Percentiles rank a stretch among this genome's conserved stretches.
These are phyloP conservation scores for Populus euphratica DNA, from an alignment of 345 rosid genomes.

Conservation along the genomic window DNA sequence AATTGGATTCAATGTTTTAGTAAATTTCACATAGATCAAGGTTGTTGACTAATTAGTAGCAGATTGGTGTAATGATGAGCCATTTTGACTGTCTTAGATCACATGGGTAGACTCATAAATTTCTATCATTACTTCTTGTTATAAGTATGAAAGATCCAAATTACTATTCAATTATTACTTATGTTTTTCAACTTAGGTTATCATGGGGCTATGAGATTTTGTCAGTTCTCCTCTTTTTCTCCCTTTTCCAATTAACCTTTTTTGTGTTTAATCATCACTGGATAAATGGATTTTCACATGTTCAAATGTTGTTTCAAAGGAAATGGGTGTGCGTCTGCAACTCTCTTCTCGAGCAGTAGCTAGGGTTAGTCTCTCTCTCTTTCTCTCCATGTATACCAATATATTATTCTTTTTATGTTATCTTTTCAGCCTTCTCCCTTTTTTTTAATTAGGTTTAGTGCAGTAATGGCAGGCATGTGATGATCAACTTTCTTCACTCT, in stretches of 20 bases:
- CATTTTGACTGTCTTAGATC: conserved; percentile 37
- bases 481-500: neutral
- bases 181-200: neutral
- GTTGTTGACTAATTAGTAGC: conserved; percentile 18
- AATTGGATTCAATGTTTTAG: neutral
- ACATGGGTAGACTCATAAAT: neutral
- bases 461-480: neutral
- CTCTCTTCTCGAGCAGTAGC: neutral
- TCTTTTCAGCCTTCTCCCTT: neutral
- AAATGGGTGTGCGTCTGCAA: neutral
- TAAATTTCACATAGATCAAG: conserved; percentile 24
- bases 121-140: neutral
- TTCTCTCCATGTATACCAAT: neutral
- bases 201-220: conserved; percentile 5
- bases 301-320: neutral
- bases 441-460: neutral
- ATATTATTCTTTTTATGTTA: neutral
- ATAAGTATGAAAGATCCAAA: neutral
- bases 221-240: neutral
- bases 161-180: neutral
- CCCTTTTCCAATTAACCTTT: neutral
- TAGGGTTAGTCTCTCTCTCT: neutral
- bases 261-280: neutral
- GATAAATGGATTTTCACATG: neutral
- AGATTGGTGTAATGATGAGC: conserved; percentile 67